phyloP scores from a whole-genome alignment of 768 basidiomycete species.

The Amanita molliuscula region DNA sequence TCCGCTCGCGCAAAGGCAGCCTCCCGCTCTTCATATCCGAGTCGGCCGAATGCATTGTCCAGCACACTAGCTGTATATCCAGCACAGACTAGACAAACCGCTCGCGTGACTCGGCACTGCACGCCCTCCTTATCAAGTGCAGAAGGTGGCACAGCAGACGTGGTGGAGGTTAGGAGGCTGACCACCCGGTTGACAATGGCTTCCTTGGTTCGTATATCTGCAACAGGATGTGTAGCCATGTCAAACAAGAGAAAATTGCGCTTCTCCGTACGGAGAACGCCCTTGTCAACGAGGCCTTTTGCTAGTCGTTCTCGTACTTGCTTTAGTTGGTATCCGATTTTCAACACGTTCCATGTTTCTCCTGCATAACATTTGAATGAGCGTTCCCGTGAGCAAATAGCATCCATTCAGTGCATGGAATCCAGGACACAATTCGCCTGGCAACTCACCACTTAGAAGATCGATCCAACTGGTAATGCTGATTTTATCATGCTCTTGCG shows the following conservation, averaged over 20 bases:
- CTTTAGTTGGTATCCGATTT: slow-evolving; percentile 97
- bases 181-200: slow-evolving; percentile 68
- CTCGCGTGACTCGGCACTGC: slow-evolving; percentile 70
- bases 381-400: neutral
- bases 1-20: slow-evolving; percentile 89
- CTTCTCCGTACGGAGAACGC: slow-evolving; percentile 96
- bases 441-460: slow-evolving; percentile 76
- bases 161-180: slow-evolving; percentile 72
- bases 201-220: slow-evolving; percentile 87
- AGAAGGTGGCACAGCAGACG: slow-evolving; percentile 63
- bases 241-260: slow-evolving; percentile 98
- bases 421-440: neutral
- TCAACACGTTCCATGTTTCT: slow-evolving; percentile 99
- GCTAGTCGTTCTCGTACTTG: slow-evolving; percentile 97
- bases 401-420: neutral
- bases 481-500: slow-evolving; percentile 62
- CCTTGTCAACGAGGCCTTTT: slow-evolving; percentile 97
- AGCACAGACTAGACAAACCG: slow-evolving; percentile 80
- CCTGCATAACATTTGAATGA: slow-evolving; percentile 38
- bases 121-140: slow-evolving; percentile 73
- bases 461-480: slow-evolving; percentile 92
- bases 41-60: slow-evolving; percentile 84
- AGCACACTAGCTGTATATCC: slow-evolving; percentile 93
- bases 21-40: slow-evolving; percentile 91
- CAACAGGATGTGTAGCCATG: slow-evolving; percentile 98